Base-by-base conservation (phyloP, 495 filamentous ascomycete genomes). In the Pyrenula aspistea region DNA sequence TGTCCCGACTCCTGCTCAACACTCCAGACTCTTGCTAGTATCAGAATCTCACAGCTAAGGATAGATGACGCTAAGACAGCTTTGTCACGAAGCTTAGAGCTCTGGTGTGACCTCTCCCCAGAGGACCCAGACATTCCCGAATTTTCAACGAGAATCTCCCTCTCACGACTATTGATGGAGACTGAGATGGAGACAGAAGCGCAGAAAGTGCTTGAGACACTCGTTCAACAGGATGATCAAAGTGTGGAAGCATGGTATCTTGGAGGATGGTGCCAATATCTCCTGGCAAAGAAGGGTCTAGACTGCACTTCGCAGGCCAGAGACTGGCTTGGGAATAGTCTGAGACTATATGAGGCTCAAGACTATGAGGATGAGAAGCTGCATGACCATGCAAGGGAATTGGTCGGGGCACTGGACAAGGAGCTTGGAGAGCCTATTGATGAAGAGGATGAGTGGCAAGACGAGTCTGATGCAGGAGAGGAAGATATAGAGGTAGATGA, bases 231-330 rank as follows among this genome's bases (percentile, higher is more conserved):
- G 68, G 91, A 97, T 60, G 94, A 99, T 66, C 77, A 83, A 60
- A 90, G 91, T 68, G 89, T 96, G 11, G 94, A 99, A 68, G 87
- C 87, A 1, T 95, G 90, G 91, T 99, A 99, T 72, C 75, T 97
- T 2, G 92, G 94, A 25, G 94, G 94, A 10, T 99, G 92, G 87
- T 87, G 87, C 56, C 76, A 89, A 57, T 87, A 88, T 64, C 75
- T 93, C 55, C 71, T 86, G 56, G 90, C 87, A 0, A 82, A 87
- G 67, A 89, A 85, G 73, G 75, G 70, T 2, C 71, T 71, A 4
- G 61, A 76, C 49, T 62, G 71, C 24, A 68, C 73, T 19, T 79
- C 77, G 62, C 4, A 52, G n/a, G n/a, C 50, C 8, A 70, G 76
- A 2, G 74, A 77, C 31, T 82, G 78, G 78, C 66, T 82, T 22